Conservation (phyloP, 192 early-diverging fungal species). For the Chytriomyces confervae region DNA sequence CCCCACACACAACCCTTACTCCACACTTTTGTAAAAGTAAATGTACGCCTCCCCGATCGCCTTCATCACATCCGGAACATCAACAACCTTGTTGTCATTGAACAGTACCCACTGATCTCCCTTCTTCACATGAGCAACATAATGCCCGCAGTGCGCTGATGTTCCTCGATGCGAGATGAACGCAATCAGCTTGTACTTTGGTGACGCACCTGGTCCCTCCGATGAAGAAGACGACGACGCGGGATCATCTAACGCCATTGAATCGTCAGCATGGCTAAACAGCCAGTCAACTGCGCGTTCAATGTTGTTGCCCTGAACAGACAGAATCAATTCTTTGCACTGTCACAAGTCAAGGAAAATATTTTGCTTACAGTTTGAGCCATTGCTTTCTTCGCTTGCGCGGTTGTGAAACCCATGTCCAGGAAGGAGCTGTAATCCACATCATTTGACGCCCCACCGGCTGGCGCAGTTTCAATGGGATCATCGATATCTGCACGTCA, state of each 20-base stretch:
- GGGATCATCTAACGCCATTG: constrained; percentile 27
- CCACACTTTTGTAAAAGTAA: constrained; percentile 42
- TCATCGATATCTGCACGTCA: constrained; percentile 70
- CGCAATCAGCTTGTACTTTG: constrained; percentile 69
- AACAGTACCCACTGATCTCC: constrained; percentile 87
- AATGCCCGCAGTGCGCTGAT: constrained; percentile 95
- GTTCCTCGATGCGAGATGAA: constrained; percentile 97
- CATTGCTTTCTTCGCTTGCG: constrained; percentile 84
- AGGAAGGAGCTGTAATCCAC: constrained; percentile 72
- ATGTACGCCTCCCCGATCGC: constrained; percentile 55
- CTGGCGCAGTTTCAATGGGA: constrained; percentile 54
- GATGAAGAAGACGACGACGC: constrained; percentile 10
- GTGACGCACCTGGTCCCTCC: constrained; percentile 51
- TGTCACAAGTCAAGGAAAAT: neutral
- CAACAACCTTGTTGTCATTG: constrained; percentile 96
- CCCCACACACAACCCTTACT: neutral
- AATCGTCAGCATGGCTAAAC: constrained; percentile 81
- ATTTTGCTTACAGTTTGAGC: constrained; percentile 68
- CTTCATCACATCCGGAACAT: constrained; percentile 56
- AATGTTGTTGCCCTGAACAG: constrained; percentile 69
- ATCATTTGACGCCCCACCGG: constrained; percentile 47
- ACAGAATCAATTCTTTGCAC: neutral
- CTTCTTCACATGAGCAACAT: constrained; percentile 82
- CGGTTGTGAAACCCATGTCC: constrained; percentile 91
- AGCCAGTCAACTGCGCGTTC: constrained; percentile 96